Evolutionary conservation across 441 rosid species (phyloP).

Genomic region (Aleurites moluccanus): DNA sequence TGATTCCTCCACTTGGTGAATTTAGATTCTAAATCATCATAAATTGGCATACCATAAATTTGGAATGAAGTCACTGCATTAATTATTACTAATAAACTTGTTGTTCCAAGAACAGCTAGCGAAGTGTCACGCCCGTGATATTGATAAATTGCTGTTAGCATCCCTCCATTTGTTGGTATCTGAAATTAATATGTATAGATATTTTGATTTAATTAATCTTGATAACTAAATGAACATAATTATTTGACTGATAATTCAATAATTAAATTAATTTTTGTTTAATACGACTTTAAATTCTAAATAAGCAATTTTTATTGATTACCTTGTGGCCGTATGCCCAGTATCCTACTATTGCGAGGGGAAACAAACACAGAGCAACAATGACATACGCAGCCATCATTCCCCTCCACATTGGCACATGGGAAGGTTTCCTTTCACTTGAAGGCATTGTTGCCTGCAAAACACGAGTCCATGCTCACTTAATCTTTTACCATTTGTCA

Average conservation of each 20-base stretch:
- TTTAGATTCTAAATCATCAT: slow-evolving; percentile 47
- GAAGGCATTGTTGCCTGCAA: slow-evolving; percentile 64
- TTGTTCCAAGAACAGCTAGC: slow-evolving; percentile 29
- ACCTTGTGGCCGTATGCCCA: slow-evolving; percentile 53
- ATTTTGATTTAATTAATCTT: background rate
- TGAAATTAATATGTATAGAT: background rate
- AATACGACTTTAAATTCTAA: no score
- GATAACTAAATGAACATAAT: background rate
- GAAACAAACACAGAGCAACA: slow-evolving; percentile 46
- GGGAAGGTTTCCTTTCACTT: slow-evolving; percentile 39
- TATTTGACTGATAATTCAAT: no score
- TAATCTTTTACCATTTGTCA: background rate
- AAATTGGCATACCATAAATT: slow-evolving; percentile 55
- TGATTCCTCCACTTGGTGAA: slow-evolving; percentile 36
- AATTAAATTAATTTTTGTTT: no score
- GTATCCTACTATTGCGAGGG: slow-evolving; percentile 48
- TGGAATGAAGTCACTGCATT: slow-evolving; percentile 53
- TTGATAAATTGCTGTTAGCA: slow-evolving; percentile 40
- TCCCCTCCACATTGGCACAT: slow-evolving; percentile 54
- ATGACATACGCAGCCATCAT: slow-evolving; percentile 43
- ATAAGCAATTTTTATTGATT: slow-evolving; percentile 1
- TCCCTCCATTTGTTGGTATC: slow-evolving; percentile 39
- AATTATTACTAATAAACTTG: slow-evolving; percentile 44
- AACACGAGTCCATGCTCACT: background rate
- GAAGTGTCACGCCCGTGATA: slow-evolving; percentile 34